Percentiles rank a stretch among this genome's conserved stretches.
Conservation (phyloP, 352 stramenopile species). For the Elongisporangium undulatum region DNA sequence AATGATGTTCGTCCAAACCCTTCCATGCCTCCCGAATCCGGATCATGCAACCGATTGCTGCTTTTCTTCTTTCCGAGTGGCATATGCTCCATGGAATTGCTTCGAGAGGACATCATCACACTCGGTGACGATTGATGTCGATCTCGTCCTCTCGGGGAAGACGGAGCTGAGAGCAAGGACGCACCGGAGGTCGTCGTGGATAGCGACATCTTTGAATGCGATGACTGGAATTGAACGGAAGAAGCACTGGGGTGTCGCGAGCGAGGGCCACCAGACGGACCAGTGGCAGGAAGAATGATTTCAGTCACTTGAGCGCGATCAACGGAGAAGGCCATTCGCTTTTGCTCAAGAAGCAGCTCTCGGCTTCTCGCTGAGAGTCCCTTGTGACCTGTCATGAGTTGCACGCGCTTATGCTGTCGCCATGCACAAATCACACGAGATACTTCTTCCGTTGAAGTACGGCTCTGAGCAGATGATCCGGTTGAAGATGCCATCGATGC, state of each 20-base stretch:
- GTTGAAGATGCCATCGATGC: slow-evolving; percentile 1
- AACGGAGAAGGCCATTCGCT: slow-evolving; percentile 81
- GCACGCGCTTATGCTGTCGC: slow-evolving; percentile 83
- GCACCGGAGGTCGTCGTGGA: slow-evolving; percentile 35
- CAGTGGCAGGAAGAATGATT: slow-evolving; percentile 69
- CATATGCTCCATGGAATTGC: slow-evolving; percentile 38
- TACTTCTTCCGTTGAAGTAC: slow-evolving; percentile 61
- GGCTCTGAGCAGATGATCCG: slow-evolving; percentile 28
- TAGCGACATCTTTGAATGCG: slow-evolving; percentile 27
- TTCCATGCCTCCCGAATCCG: slow-evolving; percentile 38
- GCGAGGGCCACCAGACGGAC: slow-evolving; percentile 36
- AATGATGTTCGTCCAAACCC: slow-evolving; percentile 72
- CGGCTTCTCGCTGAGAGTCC: slow-evolving; percentile 70
- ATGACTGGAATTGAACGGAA: slow-evolving; percentile 8
- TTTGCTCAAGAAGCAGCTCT: slow-evolving; percentile 84
- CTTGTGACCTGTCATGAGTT: slow-evolving; percentile 87
- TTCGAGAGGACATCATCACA: slow-evolving; percentile 21
- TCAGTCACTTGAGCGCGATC: slow-evolving; percentile 82
- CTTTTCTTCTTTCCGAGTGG: slow-evolving; percentile 51
- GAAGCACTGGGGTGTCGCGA: slow-evolving; percentile 31
- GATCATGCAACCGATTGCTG: slow-evolving; percentile 20
- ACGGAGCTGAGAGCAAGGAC: slow-evolving; percentile 22
- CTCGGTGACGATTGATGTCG: slow-evolving; percentile 27
- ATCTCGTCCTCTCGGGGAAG: slow-evolving; percentile 15
- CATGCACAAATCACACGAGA: slow-evolving; percentile 80